Percentiles rank a stretch among this genome's conserved stretches.
Conservation (phyloP, 352 stramenopile species). For the Phytopythium cucurbitacearum region DNA sequence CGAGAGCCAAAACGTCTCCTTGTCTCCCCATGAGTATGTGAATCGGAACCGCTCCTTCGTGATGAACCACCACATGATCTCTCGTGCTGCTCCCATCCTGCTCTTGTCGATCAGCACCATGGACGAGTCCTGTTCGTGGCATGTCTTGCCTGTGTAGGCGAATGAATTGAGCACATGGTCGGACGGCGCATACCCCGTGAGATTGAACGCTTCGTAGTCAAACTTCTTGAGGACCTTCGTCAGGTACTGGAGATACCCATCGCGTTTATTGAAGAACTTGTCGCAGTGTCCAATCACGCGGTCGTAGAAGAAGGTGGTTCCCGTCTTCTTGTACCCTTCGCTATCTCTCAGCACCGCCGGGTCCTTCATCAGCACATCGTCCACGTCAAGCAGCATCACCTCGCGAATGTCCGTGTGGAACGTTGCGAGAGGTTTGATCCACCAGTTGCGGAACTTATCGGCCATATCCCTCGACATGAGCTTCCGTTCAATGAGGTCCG, state of each 20-base stretch:
- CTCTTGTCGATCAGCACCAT: conserved; percentile 70
- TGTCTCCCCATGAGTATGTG: conserved; percentile 68
- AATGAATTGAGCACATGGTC: conserved; percentile 33
- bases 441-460: conserved; percentile 34
- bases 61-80: conserved; percentile 67
- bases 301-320: conserved; percentile 63
- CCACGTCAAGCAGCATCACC: conserved; percentile 46
- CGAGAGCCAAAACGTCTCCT: conserved; percentile 74
- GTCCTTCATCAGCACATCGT: conserved; percentile 37
- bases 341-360: conserved; percentile 19
- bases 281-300: conserved; percentile 47
- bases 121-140: conserved; percentile 69
- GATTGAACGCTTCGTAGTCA: conserved; percentile 41
- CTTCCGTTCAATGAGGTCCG: conserved; percentile 20
- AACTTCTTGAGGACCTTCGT: conserved; percentile 46
- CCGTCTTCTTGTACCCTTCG: conserved; percentile 34
- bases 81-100: conserved; percentile 32
- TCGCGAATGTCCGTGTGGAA: conserved; percentile 40
- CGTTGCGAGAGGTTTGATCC: conserved; percentile 45
- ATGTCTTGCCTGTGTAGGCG: conserved; percentile 33
- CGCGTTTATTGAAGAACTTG: conserved; percentile 43
- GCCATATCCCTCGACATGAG: conserved; percentile 20
- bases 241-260: conserved; percentile 30
- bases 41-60: conserved; percentile 56
- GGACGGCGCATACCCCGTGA: conserved; percentile 17